phyloP scores from a whole-genome alignment of 768 basidiomycete species.

The Podaxis pistillaris region DNA sequence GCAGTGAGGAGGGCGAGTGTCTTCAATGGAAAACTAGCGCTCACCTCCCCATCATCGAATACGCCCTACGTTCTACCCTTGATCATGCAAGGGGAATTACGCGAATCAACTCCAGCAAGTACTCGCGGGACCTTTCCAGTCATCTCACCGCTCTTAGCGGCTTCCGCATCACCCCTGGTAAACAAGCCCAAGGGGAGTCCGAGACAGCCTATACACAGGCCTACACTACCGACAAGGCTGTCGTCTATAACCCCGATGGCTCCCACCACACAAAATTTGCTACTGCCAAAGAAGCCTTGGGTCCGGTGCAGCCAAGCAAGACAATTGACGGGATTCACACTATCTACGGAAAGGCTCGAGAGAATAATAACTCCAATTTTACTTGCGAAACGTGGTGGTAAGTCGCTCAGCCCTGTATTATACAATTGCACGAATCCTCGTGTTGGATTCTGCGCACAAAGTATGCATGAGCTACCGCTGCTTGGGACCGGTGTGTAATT shows the following conservation, averaged over 20 bases:
- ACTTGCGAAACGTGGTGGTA: conserved; percentile 1
- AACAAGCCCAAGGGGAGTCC: conserved; percentile 10
- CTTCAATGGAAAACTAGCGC: conserved; percentile 16
- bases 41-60: neutral
- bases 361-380: neutral
- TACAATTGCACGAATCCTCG: too few species aligned
- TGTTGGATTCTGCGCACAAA: too few species aligned
- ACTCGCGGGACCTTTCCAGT: conserved; percentile 15
- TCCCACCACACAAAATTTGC: conserved; percentile 13
- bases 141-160: conserved; percentile 18
- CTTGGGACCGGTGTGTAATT: too few species aligned
- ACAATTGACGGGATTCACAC: neutral
- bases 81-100: conserved; percentile 6
- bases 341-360: neutral
- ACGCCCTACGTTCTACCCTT: neutral
- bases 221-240: conserved; percentile 20
- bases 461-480: too few species aligned
- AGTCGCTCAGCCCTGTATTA: neutral
- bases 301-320: neutral
- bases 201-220: conserved; percentile 15
- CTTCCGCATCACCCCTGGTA: conserved; percentile 15
- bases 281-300: neutral
- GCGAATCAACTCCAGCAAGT: conserved; percentile 5
- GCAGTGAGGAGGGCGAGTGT: conserved; percentile 5
- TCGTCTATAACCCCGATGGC: conserved; percentile 11